A percentile compares a stretch with the other conserved stretches of the same genome.
Conservation (phyloP, 768 basidiomycete species). For the Strobilomyces confusus region DNA sequence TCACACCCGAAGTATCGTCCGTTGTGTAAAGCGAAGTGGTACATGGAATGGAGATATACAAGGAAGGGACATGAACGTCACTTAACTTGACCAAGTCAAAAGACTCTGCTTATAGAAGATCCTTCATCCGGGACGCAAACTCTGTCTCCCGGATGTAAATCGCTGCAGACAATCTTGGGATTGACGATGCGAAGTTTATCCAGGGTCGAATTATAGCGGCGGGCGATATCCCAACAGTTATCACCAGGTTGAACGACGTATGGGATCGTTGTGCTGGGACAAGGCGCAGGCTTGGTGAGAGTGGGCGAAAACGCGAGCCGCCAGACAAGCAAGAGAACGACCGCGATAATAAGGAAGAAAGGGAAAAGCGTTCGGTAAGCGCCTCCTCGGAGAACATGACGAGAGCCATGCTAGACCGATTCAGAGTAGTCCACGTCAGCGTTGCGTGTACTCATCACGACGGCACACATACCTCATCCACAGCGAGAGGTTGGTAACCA, state of each 20-base stretch:
- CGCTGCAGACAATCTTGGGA: conserved; percentile 49
- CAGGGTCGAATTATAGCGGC: conserved; percentile 43
- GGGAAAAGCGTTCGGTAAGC: conserved; percentile 64
- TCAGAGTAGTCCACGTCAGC: conserved; percentile 13
- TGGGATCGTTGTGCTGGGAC: conserved; percentile 35
- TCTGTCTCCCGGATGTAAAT: conserved; percentile 54
- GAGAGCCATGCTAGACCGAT: conserved; percentile 30
- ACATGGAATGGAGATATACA: conserved; percentile 19
- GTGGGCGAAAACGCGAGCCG: conserved; percentile 46
- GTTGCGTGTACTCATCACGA: not conserved
- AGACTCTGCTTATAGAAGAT: conserved; percentile 32
- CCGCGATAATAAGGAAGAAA: conserved; percentile 67
- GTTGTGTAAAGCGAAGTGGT: conserved; percentile 5
- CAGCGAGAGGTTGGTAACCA: conserved; percentile 53
- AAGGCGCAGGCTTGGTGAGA: conserved; percentile 21
- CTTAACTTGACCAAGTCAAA: conserved; percentile 9
- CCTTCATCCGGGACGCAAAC: conserved; percentile 52
- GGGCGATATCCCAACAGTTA: conserved; percentile 62
- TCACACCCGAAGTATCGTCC: conserved; percentile 4
- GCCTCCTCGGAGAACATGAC: conserved; percentile 33
- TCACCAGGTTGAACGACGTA: conserved; percentile 57
- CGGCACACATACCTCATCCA: conserved; percentile 42
- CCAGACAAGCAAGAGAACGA: conserved; percentile 60
- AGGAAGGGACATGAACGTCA: not conserved
- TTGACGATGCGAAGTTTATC: conserved; percentile 53